Base-by-base conservation (phyloP, 2,329 filamentous ascomycete genomes). In the Alternaria triticimaculans region DNA sequence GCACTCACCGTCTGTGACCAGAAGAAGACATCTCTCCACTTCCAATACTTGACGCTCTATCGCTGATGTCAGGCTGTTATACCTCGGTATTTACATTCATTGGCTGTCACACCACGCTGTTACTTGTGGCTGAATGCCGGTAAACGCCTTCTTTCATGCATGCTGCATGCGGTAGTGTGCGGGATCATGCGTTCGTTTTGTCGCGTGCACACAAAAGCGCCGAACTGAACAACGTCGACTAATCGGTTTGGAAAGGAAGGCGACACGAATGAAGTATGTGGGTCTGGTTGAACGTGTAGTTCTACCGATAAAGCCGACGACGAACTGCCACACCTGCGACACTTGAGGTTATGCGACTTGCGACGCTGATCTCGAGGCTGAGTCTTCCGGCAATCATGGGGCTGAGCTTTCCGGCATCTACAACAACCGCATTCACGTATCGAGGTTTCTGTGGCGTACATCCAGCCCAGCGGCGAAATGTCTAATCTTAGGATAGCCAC, bases 401-500 rank as follows among this genome's bases (percentile, higher is more conserved):
- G 49, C 28, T 51, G 49, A 53, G 28, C 11, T 6, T 10, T 33
- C 21, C 15, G 33, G 33, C 33, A 41, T 10, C 7, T 10, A 2
- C 33, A 41, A 41, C n/a, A 41, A 41, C 37, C 37, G 37, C 37
- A 41, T 41, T 41, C 33, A 7, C 9, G 4, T 5, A 41, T 41
- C 0, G 37, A 1, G n/a, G 1, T 18, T 41, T 41, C 1, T 15
- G 49, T 51, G 28, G 28, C 49, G 28, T 37, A 15, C 21, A 25
- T 20, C 44, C 20, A 44, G 23, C 15, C 21, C 15, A 62, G 18
- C 59, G 62, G 62, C 59, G 58, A 55, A 45, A 25, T 51, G 12
- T 53, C 62, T 65, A 55, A 62, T 33, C 45, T 55, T 55, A 65
- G 62, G 58, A 55, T 53, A 50, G 45, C 41, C 33, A 33, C 28